These are phyloP conservation scores for Colletotrichum ledebouriae DNA, from an alignment of 2,329 filamentous ascomycete species.

Conservation along the genomic window DNA sequence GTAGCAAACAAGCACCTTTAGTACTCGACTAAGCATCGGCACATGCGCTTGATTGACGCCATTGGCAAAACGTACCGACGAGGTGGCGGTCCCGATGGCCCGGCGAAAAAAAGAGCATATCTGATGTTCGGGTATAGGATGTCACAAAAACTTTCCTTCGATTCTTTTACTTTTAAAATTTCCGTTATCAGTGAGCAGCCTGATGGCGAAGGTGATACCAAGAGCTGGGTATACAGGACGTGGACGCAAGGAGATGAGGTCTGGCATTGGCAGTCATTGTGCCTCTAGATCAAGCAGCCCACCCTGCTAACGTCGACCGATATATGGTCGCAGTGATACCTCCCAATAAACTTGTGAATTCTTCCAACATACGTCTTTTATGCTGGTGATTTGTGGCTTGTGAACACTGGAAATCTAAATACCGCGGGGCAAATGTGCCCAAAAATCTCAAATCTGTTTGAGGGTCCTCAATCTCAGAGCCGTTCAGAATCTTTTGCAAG, in stretches of 20 bases:
- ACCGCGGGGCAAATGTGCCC: too few species aligned
- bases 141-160: not conserved
- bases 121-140: not conserved
- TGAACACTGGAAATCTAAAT: too few species aligned
- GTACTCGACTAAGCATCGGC: constrained; percentile 34
- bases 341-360: constrained; percentile 20
- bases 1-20: constrained; percentile 40
- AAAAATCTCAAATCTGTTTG: too few species aligned
- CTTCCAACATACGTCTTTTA: not conserved
- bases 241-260: constrained; percentile 5
- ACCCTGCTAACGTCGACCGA: constrained; percentile 1
- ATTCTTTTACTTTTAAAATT: constrained; percentile 15
- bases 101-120: not conserved
- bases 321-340: constrained; percentile 37
- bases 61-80: not conserved
- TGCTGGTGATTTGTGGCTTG: not conserved
- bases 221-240: constrained; percentile 25
- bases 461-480: too few species aligned
- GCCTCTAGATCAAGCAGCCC: constrained; percentile 3
- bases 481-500: too few species aligned
- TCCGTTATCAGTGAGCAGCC: constrained; percentile 21
- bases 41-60: not conserved
- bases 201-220: constrained; percentile 22
- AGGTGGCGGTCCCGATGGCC: not conserved
- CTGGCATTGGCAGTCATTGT: constrained; percentile 11